These are phyloP conservation scores for Discostella stelligeroides DNA, from an alignment of 108 stramenopile species.

Conservation along the genomic window DNA sequence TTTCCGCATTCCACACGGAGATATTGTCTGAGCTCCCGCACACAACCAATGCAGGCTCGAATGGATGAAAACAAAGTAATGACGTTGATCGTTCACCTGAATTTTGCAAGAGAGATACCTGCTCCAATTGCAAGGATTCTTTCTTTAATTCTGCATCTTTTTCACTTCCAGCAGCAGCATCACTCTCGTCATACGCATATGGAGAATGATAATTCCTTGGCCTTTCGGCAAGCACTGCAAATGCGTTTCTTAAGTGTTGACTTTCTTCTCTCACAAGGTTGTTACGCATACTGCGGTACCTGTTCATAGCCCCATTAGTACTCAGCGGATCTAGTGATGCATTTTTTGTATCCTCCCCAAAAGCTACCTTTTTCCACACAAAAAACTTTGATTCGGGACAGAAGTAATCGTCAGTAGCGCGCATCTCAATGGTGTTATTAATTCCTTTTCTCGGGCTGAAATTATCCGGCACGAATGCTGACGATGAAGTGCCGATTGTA, in stretches of 20 bases:
- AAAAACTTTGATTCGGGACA: conserved; percentile 76
- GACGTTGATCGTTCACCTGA: conserved; percentile 69
- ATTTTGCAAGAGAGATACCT: conserved; percentile 72
- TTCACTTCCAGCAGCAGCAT: conserved; percentile 40
- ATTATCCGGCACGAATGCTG: background rate
- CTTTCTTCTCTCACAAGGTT: conserved; percentile 46
- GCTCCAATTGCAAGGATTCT: conserved; percentile 67
- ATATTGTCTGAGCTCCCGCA: conserved; percentile 78
- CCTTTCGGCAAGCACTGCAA: conserved; percentile 59
- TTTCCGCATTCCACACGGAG: conserved; percentile 85
- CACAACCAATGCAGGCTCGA: conserved; percentile 86
- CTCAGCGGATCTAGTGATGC: conserved; percentile 72
- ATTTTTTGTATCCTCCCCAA: conserved; percentile 45
- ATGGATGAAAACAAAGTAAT: conserved; percentile 90
- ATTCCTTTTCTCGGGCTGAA: background rate
- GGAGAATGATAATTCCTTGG: conserved; percentile 27
- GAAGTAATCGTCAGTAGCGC: conserved; percentile 33
- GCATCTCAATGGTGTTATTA: too few species aligned
- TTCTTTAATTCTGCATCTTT: conserved; percentile 58
- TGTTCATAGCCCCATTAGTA: conserved; percentile 67
- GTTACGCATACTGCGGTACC: conserved; percentile 76
- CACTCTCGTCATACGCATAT: conserved; percentile 42
- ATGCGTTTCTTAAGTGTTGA: conserved; percentile 58
- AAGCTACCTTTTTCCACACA: conserved; percentile 70
- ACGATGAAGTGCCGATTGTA: conserved; percentile 33